phyloP scores from a whole-genome alignment of 1,139 yeast genomes.

The Geotrichum restrictum region DNA sequence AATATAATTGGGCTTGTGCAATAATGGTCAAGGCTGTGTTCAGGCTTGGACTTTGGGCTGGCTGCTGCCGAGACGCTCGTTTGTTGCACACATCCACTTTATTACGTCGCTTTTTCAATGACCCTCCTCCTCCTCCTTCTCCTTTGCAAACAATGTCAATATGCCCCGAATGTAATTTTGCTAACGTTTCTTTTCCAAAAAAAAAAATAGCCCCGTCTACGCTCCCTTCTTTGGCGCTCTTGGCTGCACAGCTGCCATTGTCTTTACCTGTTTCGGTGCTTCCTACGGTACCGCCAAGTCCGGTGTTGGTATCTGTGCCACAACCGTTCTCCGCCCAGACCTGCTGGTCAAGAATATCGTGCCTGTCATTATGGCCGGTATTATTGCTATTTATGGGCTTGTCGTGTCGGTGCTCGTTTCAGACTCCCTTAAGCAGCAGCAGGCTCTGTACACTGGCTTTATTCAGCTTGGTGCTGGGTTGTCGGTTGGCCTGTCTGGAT shows the following conservation, averaged over 20 bases:
- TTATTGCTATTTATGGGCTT: slow-evolving; percentile 89
- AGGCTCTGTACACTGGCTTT: slow-evolving; percentile 88
- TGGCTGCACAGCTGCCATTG: slow-evolving; percentile 98
- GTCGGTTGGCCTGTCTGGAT: slow-evolving; percentile 92
- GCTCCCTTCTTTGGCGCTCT: slow-evolving; percentile 96
- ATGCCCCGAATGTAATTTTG: too few species aligned
- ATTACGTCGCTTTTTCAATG: too few species aligned
- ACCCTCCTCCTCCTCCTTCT: too few species aligned
- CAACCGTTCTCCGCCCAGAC: slow-evolving; percentile 95
- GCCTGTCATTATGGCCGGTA: slow-evolving; percentile 98
- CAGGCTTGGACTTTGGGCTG: too few species aligned
- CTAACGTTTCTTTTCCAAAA: slow-evolving; percentile 12
- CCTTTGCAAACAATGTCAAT: too few species aligned
- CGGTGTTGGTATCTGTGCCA: slow-evolving; percentile 97
- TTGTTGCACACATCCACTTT: too few species aligned
- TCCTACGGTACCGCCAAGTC: slow-evolving; percentile 98
- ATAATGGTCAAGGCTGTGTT: too few species aligned
- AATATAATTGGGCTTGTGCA: too few species aligned
- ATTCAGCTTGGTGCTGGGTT: slow-evolving; percentile 96
- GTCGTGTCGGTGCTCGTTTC: slow-evolving; percentile 96
- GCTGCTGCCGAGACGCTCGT: too few species aligned
- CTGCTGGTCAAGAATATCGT: slow-evolving; percentile 43
- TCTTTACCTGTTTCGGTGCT: slow-evolving; percentile 92
- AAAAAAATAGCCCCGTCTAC: slow-evolving; percentile 63
- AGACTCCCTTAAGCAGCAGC: slow-evolving; percentile 78